phyloP scores from a whole-genome alignment of 208 protist species.

The Trypanosoma grayi region DNA sequence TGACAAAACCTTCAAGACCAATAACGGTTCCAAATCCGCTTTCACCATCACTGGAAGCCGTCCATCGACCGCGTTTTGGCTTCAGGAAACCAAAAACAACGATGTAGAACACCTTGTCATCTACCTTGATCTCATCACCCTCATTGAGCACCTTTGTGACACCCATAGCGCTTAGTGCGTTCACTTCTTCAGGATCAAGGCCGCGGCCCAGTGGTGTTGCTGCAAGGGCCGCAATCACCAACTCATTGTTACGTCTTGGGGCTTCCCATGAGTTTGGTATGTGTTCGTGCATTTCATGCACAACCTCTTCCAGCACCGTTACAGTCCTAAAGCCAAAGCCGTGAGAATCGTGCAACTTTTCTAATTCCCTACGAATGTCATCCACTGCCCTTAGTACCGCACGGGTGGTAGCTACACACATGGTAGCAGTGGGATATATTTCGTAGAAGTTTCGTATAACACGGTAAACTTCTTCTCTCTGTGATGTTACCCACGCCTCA shows the following conservation, averaged over 20 bases:
- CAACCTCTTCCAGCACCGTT: constrained; percentile 33
- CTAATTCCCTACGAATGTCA: constrained; percentile 37
- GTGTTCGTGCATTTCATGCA: constrained; percentile 41
- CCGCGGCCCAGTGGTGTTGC: constrained; percentile 61
- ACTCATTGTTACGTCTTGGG: constrained; percentile 50
- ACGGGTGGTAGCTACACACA: constrained; percentile 64
- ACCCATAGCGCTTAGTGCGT: constrained; percentile 67
- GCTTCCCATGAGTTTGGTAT: constrained; percentile 50
- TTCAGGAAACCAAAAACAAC: constrained; percentile 72
- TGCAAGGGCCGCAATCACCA: constrained; percentile 60
- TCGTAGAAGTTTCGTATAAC: constrained; percentile 76
- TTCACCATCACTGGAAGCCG: constrained; percentile 47
- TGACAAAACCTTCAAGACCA: constrained; percentile 56
- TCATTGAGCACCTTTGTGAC: constrained; percentile 56
- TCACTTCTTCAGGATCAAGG: constrained; percentile 48
- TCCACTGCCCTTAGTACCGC: constrained; percentile 59
- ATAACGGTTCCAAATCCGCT: constrained; percentile 67
- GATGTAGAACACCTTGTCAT: constrained; percentile 66
- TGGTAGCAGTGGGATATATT: constrained; percentile 63
- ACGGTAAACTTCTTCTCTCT: constrained; percentile 45
- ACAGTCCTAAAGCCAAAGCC: constrained; percentile 48
- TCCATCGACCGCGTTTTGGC: constrained; percentile 61
- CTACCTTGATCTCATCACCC: constrained; percentile 56
- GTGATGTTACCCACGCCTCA: constrained; percentile 49
- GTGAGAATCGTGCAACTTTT: constrained; percentile 45